Base-by-base conservation (phyloP, 768 basidiomycete species). In the Panus rudis region DNA sequence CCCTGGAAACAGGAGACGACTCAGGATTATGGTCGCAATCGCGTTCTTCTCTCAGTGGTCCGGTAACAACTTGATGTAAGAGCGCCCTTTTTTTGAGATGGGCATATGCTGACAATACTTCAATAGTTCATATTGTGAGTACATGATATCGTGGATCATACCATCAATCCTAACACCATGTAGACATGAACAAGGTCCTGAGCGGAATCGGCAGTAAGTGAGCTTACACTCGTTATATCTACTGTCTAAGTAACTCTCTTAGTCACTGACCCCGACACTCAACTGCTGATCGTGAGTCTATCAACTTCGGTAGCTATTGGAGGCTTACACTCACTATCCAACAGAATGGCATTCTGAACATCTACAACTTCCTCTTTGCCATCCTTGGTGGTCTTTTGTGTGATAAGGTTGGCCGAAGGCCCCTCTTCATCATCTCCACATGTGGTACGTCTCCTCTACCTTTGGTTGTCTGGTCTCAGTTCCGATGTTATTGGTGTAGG, bases 41-140 rank as follows among this genome's bases (percentile, higher is more conserved):
- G 78, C 72, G 0, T 70, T 79, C 62, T 78, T 79, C 64, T 75
- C 72, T 5, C 77, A 79, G 49, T 78, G 75, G 75, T 84, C 81
- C 4, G 84, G 82, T 5, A 86, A 76, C 39, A 74, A 74, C 48
- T 61, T 78, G 17, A 67, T 75, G 52, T 51, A 27, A 32, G 52
- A 28, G 10, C 20, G 33, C 34, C 22, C n/a, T n/a, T n/a, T 16
- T 6, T 17, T n/a, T 8, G 14, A 7, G n/a, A 30, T 10, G 28
- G 10, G 10, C 28, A n/a, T 10, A 30, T 30, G 28, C 10, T 10
- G n/a, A 10, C 28, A n/a, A 30, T 30, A 30, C 28, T 30, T 37
- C 13, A 22, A 11, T 30, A 56, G 48, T 24, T 48, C 56, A 16
- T 67, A 57, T 37, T 66, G 62, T 65, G 42, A 13, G 59, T 48